phyloP scores from a whole-genome alignment of 2,329 filamentous ascomycete species.

The Curvularia hawaiiensis region DNA sequence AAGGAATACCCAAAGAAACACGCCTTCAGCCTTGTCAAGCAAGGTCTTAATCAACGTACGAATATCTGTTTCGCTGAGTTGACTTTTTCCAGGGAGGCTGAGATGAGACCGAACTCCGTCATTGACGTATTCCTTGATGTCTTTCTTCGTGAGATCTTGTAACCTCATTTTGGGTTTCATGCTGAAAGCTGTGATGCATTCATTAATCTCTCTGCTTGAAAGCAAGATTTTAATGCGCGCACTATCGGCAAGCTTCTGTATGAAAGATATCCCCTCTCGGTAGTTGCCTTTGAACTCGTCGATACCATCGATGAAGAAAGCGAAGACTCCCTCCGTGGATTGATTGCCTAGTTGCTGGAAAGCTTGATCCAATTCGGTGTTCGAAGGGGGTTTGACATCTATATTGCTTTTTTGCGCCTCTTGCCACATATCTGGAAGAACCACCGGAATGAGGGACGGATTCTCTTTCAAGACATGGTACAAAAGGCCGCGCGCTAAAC shows the following conservation, averaged over 20 bases:
- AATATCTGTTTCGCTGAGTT: neutral
- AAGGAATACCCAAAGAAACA: conserved; percentile 5
- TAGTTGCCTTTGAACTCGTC: conserved; percentile 5
- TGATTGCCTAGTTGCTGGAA: neutral
- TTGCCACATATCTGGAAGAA: conserved; percentile 2
- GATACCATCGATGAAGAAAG: conserved; percentile 6
- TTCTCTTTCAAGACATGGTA: neutral
- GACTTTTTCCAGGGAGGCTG: neutral
- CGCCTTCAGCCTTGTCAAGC: neutral
- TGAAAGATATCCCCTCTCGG: neutral
- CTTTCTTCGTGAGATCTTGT: neutral
- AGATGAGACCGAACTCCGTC: neutral
- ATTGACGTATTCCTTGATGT: neutral
- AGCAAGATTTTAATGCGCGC: neutral
- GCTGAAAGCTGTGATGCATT: neutral
- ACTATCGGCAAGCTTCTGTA: neutral
- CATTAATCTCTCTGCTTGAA: neutral
- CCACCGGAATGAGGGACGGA: neutral
- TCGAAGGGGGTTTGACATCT: neutral
- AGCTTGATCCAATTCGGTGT: neutral
- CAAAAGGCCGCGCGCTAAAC: neutral
- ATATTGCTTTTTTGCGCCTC: neutral
- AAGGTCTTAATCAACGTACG: neutral
- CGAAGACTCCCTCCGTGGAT: neutral
- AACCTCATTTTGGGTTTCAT: neutral